These are phyloP conservation scores for Fraxinus quadrangulata DNA, from an alignment of 257 asterid genomes.

Conservation along the genomic window DNA sequence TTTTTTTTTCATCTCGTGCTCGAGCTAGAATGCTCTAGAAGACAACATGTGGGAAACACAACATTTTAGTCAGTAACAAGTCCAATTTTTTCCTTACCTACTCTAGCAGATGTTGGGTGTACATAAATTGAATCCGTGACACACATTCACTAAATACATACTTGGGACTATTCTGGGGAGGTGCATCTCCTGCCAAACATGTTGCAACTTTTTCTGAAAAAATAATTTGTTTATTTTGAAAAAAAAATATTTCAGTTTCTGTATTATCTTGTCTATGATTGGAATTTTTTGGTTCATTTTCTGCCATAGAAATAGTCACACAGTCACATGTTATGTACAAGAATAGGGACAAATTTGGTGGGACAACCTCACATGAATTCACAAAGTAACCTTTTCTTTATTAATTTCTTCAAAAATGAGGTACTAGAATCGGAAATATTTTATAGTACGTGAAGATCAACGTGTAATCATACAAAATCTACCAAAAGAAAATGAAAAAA, in stretches of 20 bases:
- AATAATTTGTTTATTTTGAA: neutral
- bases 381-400: slow-evolving; percentile 17
- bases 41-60: neutral
- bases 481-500: neutral
- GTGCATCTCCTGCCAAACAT: neutral
- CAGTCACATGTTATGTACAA: slow-evolving; percentile 46
- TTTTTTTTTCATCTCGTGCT: no score
- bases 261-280: slow-evolving; percentile 7
- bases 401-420: slow-evolving; percentile 2
- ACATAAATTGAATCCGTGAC: neutral
- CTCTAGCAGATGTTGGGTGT: neutral
- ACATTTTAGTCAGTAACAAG: neutral
- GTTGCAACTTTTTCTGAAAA: neutral
- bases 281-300: slow-evolving; percentile 20
- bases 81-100: neutral
- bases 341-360: slow-evolving; percentile 35
- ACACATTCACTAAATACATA: neutral
- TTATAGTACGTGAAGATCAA: neutral
- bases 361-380: slow-evolving; percentile 40
- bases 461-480: neutral
- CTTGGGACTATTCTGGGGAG: neutral
- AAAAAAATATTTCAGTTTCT: neutral
- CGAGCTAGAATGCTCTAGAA: neutral
- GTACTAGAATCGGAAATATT: neutral
- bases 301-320: slow-evolving; percentile 18